A percentile compares a stretch with the other conserved stretches of the same genome.
phyloP scores from a whole-genome alignment of 495 filamentous ascomycete genomes.

The Opeltia flavorubescens region DNA sequence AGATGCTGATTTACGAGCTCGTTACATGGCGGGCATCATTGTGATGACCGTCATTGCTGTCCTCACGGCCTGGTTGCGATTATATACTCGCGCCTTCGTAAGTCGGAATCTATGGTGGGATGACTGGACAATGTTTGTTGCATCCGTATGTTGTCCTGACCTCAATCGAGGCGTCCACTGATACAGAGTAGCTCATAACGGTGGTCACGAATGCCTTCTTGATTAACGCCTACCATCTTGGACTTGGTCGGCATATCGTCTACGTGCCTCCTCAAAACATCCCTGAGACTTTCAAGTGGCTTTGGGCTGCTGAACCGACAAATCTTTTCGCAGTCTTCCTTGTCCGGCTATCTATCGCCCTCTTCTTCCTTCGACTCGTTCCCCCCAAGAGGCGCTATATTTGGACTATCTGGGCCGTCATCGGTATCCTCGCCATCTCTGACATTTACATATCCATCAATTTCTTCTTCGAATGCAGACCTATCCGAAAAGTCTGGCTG shows the following conservation, averaged over 20 bases:
- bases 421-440: slow-evolving; percentile 1
- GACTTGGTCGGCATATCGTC: slow-evolving; percentile 2
- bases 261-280: neutral
- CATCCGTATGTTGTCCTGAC: slow-evolving; percentile 8
- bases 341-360: slow-evolving; percentile 6
- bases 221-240: slow-evolving; percentile 6
- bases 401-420: slow-evolving; percentile 5
- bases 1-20: slow-evolving; percentile 1
- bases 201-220: slow-evolving; percentile 7
- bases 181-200: neutral
- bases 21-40: slow-evolving; percentile 7
- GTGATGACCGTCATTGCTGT: slow-evolving; percentile 4
- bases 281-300: slow-evolving; percentile 5
- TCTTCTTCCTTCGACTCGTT: slow-evolving; percentile 7
- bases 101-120: slow-evolving; percentile 7
- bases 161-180: neutral
- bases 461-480: slow-evolving; percentile 8
- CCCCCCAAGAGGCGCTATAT: slow-evolving; percentile 6
- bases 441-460: slow-evolving; percentile 6
- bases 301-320: slow-evolving; percentile 8
- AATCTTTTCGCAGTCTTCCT: slow-evolving; percentile 5
- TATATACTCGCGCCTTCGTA: slow-evolving; percentile 7
- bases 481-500: slow-evolving; percentile 4
- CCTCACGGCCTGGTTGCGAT: slow-evolving; percentile 4
- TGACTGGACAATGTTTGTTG: slow-evolving; percentile 11